Conservation (phyloP, 306 rosid genomes). For the Glycine tomentella region DNA sequence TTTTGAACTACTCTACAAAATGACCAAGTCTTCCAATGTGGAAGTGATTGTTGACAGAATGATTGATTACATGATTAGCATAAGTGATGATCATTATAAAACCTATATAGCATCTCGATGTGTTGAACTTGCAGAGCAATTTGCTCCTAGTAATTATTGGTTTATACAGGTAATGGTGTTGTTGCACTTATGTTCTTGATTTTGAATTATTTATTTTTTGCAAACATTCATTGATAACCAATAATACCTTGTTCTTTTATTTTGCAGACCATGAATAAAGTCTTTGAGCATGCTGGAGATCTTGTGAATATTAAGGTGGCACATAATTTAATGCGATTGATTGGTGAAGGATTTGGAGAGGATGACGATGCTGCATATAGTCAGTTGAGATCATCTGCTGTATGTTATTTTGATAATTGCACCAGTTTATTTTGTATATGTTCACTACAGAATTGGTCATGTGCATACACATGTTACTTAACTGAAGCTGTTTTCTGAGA, state of each 20-base stretch:
- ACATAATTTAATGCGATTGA: slow-evolving; percentile 94
- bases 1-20: slow-evolving; percentile 82
- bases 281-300: slow-evolving; percentile 99
- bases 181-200: slow-evolving; percentile 34
- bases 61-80: slow-evolving; percentile 89
- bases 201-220: background rate
- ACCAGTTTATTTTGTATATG: slow-evolving; percentile 6
- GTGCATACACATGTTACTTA: slow-evolving; percentile 35
- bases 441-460: slow-evolving; percentile 1
- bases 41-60: slow-evolving; percentile 97
- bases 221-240: slow-evolving; percentile 8
- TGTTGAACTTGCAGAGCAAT: slow-evolving; percentile 95
- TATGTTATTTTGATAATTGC: slow-evolving; percentile 59
- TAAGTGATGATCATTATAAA: slow-evolving; percentile 88
- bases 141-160: slow-evolving; percentile 97
- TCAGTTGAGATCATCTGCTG: slow-evolving; percentile 97
- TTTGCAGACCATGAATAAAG: slow-evolving; percentile 95
- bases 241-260: slow-evolving; percentile 35
- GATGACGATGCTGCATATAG: slow-evolving; percentile 78
- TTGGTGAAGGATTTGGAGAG: slow-evolving; percentile 98
- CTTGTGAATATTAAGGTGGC: slow-evolving; percentile 96
- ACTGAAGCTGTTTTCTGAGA: slow-evolving; percentile 34
- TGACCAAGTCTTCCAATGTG: slow-evolving; percentile 98
- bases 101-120: slow-evolving; percentile 94
- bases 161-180: slow-evolving; percentile 79